These are phyloP conservation scores for Lyophyllum shimeji DNA, from an alignment of 768 basidiomycete species.

Conservation along the genomic window DNA sequence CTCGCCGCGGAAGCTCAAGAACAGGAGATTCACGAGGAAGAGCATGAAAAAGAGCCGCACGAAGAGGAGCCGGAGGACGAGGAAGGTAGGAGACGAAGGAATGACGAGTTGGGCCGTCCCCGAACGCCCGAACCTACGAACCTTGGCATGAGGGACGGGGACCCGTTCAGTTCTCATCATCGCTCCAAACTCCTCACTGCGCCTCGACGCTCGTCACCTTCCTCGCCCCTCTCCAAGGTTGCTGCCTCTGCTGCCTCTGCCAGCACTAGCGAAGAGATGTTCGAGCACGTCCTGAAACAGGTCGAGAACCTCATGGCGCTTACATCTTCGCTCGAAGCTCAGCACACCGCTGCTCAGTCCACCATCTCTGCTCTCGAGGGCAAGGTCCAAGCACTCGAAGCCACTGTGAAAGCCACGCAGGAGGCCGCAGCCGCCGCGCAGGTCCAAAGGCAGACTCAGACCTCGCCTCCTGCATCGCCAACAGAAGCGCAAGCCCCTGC, in stretches of 20 bases:
- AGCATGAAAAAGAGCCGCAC: conserved; percentile 30
- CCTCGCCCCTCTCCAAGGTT: conserved; percentile 27
- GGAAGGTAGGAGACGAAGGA: conserved; percentile 51
- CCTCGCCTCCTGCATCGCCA: conserved; percentile 10
- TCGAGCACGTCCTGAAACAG: conserved; percentile 66
- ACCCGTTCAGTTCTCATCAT: conserved; percentile 18
- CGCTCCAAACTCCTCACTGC: conserved; percentile 10
- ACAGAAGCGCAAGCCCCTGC: conserved; percentile 5
- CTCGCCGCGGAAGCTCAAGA: conserved; percentile 22
- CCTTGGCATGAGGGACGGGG: conserved; percentile 31
- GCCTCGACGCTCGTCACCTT: conserved; percentile 20
- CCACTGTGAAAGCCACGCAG: conserved; percentile 47
- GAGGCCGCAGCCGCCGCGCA: conserved; percentile 29
- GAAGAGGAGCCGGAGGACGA: conserved; percentile 42
- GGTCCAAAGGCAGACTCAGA: conserved; percentile 4
- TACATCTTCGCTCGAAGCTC: conserved; percentile 69
- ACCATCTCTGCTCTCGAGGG: conserved; percentile 68
- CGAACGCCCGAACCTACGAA: conserved; percentile 77
- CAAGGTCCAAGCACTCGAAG: conserved; percentile 71
- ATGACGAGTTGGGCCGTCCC: conserved; percentile 66
- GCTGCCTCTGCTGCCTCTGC: conserved; percentile 17
- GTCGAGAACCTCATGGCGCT: conserved; percentile 76
- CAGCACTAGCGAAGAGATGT: conserved; percentile 53
- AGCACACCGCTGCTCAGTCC: conserved; percentile 75
- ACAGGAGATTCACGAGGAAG: conserved; percentile 21